Evolutionary conservation across 352 stramenopile species (phyloP), one percentile per base, ranked within the genome.

Genomic region (Salisapilia sapeloensis): DNA sequence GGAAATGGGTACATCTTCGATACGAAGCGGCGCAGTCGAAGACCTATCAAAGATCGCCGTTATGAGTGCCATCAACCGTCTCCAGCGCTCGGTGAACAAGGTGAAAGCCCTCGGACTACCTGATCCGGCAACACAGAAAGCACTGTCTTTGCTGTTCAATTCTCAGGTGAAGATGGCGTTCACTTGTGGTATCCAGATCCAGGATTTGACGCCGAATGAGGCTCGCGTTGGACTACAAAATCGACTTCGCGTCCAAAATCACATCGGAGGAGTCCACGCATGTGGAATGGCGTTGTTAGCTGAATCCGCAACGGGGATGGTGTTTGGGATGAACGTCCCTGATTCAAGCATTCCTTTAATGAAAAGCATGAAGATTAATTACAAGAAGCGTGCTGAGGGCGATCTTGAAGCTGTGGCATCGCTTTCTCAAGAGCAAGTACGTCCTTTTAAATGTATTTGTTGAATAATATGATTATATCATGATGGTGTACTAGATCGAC

Each of bases 241-340:
- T 53, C 41, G 46, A 24, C 38, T 53, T 36, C 59, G 64, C 34
- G 67, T 92, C 18, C 78, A 91, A 50, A 93, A 93, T 57, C 78
- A 93, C 48, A 91, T 93, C 33, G 70, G 74, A 4, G 63, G 70
- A 17, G 51, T 93, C 26, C 78, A 93, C 48, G 78, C 78, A 7
- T 91, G 74, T 27, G 65, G 64, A 35, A 93, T 93, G 76, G 75
- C 70, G 25, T 54, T 91, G 17, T 53, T 80, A 23, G 72, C 69
- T 12, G 78, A 93, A 50, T 82, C 61, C 1, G 70, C 78, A 3
- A 86, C 66, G 14, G 78, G 78, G 13, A 78, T 92, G 37, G 53
- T 92, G 3, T 66, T 93, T 24, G 71, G 69, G 24, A 81, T 92
- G 59, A 85, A 91, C 50, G 78, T 93, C 11, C 67, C 58, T 0